phyloP scores from a whole-genome alignment of 805 yeast genomes.

The Wickerhamiella kurtzmanii region DNA sequence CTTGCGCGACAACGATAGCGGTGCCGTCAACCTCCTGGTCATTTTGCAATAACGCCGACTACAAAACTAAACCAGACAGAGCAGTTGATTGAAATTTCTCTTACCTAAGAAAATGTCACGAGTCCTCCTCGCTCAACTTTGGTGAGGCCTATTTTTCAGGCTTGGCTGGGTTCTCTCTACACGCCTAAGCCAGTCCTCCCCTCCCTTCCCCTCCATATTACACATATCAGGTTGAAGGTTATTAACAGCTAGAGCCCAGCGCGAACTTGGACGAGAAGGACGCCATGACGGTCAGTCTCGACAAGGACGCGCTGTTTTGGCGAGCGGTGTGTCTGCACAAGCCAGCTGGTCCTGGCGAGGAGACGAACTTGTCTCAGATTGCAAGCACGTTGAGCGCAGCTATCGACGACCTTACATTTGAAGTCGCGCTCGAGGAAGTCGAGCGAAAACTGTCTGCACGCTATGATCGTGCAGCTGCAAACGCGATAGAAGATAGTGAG shows the following conservation, averaged over 20 bases:
- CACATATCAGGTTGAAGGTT: background rate
- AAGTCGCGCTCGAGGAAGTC: conserved; percentile 36
- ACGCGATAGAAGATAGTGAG: conserved; percentile 33
- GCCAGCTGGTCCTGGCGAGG: conserved; percentile 46
- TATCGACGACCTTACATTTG: background rate
- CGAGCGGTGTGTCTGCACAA: conserved; percentile 49
- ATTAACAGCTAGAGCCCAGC: background rate
- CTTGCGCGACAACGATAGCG: conserved; percentile 26
- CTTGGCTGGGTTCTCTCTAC: background rate
- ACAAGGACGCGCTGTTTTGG: conserved; percentile 43
- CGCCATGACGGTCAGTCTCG: conserved; percentile 15
- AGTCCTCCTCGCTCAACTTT: background rate
- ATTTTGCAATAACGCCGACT: conserved; percentile 10
- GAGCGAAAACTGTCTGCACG: conserved; percentile 42
- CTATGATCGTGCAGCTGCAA: conserved; percentile 47
- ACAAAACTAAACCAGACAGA: no score
- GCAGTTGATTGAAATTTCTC: background rate
- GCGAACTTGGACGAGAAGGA: conserved; percentile 41
- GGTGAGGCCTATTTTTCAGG: background rate
- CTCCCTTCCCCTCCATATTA: background rate
- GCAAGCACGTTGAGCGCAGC: background rate
- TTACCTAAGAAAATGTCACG: background rate
- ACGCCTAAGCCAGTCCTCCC: background rate
- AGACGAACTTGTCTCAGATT: conserved; percentile 27
- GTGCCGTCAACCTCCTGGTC: conserved; percentile 23